Evolutionary conservation across 192 early-diverging fungal genomes (phyloP).

Genomic region (Borealophlyctis nickersoniae): DNA sequence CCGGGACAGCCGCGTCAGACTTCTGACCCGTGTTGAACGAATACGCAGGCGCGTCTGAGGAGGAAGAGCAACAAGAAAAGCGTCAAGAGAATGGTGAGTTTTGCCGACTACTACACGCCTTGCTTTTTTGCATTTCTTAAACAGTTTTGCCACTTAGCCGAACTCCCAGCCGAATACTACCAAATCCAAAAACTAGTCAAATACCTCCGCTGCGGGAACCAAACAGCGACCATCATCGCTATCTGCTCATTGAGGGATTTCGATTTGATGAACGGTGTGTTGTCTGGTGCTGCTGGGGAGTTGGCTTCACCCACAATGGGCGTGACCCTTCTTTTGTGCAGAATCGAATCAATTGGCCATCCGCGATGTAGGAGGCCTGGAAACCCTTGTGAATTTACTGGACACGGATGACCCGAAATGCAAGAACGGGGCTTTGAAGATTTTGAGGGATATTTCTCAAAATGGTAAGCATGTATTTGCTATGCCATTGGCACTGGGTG

Average conservation of each 20-base stretch:
- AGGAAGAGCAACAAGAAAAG: conserved; percentile 53
- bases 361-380: conserved; percentile 60
- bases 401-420: conserved; percentile 66
- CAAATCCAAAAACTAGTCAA: conserved; percentile 64
- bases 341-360: conserved; percentile 65
- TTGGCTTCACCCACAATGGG: too few relatives aligned
- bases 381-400: conserved; percentile 59
- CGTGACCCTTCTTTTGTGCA: too few relatives aligned
- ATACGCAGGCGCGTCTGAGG: conserved; percentile 45
- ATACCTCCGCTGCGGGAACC: conserved; percentile 61
- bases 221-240: conserved; percentile 66
- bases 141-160: conserved; percentile 32
- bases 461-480: conserved; percentile 49
- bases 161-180: conserved; percentile 62
- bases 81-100: conserved; percentile 53
- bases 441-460: conserved; percentile 56
- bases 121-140: conserved; percentile 16
- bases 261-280: conserved; percentile 58
- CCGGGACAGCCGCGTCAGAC: too few relatives aligned
- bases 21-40: too few relatives aligned
- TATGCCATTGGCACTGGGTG: not conserved
- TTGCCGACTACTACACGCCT: not conserved
- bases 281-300: too few relatives aligned
- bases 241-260: conserved; percentile 63
- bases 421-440: conserved; percentile 60